Evolutionary conservation across 169 alveolate genomes (phyloP), one percentile per base, ranked within the genome.

Genomic region (Plasmodium gallinaceum): DNA sequence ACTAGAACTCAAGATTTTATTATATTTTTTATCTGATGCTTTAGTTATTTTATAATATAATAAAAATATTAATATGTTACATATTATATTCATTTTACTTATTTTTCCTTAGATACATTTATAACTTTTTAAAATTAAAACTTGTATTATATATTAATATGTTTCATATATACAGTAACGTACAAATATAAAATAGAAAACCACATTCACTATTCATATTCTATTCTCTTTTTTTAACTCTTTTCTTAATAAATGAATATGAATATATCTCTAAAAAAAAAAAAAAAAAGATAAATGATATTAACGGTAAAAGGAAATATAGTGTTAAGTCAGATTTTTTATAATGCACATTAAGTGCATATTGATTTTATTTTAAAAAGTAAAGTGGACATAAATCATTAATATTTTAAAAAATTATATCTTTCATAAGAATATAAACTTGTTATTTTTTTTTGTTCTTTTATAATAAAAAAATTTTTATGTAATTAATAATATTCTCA

Each of bases 31-130:
- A 16, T 76, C 54, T 43, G 46, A 64, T 12, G 78, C 89, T 52
- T 57, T 54, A 39, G 46, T 26, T 57, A 64, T 57, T 18, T 76
- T 65, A 51, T 65, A 76, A 51, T 62, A 66, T 22, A 76, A 76
- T 39, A 76, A 51, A 57, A 32, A 68, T 76, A 66, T 48, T 64
- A 76, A 20, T 76, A 65, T 20, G 14, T 43, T 57, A 20, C 51
- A 43, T 76, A 76, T 18, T 62, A 64, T 24, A 14, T 76, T 76
- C 89, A 76, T 76, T 76, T 76, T 76, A 16, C 48, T 76, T 24
- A 16, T 14, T 46, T 75, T 75, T 16, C 39, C 16, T 16, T 64
- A 32, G 1, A 32, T 32, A 32, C 39, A 32, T 32, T 32, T 32
- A 32, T 4, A 32, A 32, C 4, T 32, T 32, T 32, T 32, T 32